Evolutionary conservation across 192 early-diverging fungal species (phyloP), one percentile per base, ranked within the genome.

Genomic region (Coemansia sp.): DNA sequence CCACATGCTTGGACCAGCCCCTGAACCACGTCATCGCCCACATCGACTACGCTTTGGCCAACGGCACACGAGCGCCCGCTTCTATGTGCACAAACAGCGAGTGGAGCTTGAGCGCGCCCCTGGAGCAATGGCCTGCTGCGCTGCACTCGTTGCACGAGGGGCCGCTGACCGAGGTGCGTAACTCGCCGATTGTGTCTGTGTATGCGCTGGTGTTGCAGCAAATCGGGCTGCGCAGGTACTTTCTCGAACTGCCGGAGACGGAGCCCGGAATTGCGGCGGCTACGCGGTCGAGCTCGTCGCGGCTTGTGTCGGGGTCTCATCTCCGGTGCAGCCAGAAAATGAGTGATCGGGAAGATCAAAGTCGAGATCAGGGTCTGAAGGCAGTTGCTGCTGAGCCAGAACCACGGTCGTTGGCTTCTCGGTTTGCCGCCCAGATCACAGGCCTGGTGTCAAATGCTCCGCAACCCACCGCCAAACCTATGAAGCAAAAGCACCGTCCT

Each of bases 171-270:
- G 64, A 74, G 55, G 82, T 80, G 20, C 61, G 74, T n/a, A 80
- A 80, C 68, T 80, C 73, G 51, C 82, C 82, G 0, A 67, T 76
- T 16, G 74, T 74, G 1, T 83, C 82, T 0, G 71, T 83, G 4
- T 83, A 83, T 48, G 66, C 71, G 1, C 57, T 83, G 29, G 73
- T 83, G 13, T n/a, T 74, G 57, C 72, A 75, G 62, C 78, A 81
- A 51, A 81, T 81, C 32, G 45, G 64, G 43, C 61, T 71, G 68
- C 72, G 73, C 22, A 56, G 73, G n/a, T 75, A 75, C 32, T 78
- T 69, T 45, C 45, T 78, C 49, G 75, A 78, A 3, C 39, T 73
- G 58, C 75, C 71, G 37, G 54, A 2, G 45, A 13, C 20, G 10
- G 54, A 64, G 54, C 22, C 39, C n/a, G 29, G 2, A 38, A 35